Evolutionary conservation across 2,329 filamentous ascomycete species (phyloP), one percentile per base, ranked within the genome.

Genomic region (Cladorrhinum sp.): DNA sequence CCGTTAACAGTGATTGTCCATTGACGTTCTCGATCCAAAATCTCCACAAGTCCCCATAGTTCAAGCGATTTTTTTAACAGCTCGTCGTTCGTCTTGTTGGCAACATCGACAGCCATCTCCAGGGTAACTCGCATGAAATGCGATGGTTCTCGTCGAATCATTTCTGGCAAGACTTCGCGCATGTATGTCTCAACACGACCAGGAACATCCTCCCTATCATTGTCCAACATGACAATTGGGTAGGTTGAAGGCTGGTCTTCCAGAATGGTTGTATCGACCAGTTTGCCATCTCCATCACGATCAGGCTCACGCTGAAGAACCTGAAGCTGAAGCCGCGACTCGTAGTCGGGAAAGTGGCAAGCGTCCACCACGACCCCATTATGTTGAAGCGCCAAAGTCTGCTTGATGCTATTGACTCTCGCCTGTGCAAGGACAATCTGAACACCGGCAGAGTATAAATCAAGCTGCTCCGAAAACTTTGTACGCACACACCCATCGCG

Each of bases 31-130:
- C 84, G 80, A 69, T 88, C 85, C 60, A 88, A 83, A 50, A 86
- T 84, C 69, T 88, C 85, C 3, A 88, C 84, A 4, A 86, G 77
- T 0, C 83, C 82, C 85, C 85, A 88, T 1, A 88, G 77, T 69
- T 88, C 85, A 3, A 88, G 76, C 1, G 84, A 82, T 61, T 83
- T 80, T 57, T 78, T 78, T 6, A 88, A 74, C 12, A 86, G 73
- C 58, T 82, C 79, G 63, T 86, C 83, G 36, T 78, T 75, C 6
- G 79, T 79, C 51, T 78, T 71, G 38, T 76, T 74, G 0, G 81
- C 81, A n/a, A 81, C 69, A 29, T 72, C 68, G 20, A 74, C 70
- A 9, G 79, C 79, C 6, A 79, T 80, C 52, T 82, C 78, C 29
- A 88, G 76, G 1, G 85, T 86, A 20, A 82, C 77, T 10, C 80